These are phyloP conservation scores for Aspergillus ellipticus DNA, from an alignment of 495 filamentous ascomycete genomes.

Conservation along the genomic window DNA sequence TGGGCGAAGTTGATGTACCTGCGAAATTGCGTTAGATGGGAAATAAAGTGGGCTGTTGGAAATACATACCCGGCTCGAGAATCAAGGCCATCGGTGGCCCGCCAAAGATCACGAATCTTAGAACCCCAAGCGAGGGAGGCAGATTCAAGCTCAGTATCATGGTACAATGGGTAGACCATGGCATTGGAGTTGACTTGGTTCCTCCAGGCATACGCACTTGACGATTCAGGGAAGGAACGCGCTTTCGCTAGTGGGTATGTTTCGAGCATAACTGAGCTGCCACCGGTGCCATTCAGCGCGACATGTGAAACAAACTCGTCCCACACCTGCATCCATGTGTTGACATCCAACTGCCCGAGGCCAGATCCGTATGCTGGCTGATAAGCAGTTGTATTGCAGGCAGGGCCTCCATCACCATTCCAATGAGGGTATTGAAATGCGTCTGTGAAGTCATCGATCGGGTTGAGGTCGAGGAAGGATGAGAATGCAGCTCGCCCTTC, in stretches of 20 bases:
- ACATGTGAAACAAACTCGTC: background rate
- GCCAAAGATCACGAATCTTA: background rate
- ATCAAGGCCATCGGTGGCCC: background rate
- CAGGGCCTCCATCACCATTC: background rate
- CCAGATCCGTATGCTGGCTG: background rate
- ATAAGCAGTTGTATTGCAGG: background rate
- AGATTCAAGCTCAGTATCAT: background rate
- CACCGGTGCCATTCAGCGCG: background rate
- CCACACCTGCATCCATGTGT: background rate
- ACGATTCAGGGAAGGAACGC: background rate
- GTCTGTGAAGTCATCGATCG: background rate
- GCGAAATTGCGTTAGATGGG: background rate
- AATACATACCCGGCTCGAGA: background rate
- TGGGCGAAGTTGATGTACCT: constrained; percentile 2
- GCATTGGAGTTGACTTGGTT: constrained; percentile 3
- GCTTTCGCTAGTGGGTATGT: background rate
- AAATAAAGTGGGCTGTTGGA: background rate
- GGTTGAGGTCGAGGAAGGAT: background rate
- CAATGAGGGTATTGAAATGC: background rate
- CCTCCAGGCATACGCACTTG: background rate
- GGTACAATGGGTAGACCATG: background rate
- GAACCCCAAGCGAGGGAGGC: background rate
- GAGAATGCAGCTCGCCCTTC: constrained; percentile 1
- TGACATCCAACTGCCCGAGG: background rate
- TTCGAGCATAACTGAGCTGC: background rate